phyloP scores from a whole-genome alignment of 2,329 filamentous ascomycete species.

The Nemania serpens region DNA sequence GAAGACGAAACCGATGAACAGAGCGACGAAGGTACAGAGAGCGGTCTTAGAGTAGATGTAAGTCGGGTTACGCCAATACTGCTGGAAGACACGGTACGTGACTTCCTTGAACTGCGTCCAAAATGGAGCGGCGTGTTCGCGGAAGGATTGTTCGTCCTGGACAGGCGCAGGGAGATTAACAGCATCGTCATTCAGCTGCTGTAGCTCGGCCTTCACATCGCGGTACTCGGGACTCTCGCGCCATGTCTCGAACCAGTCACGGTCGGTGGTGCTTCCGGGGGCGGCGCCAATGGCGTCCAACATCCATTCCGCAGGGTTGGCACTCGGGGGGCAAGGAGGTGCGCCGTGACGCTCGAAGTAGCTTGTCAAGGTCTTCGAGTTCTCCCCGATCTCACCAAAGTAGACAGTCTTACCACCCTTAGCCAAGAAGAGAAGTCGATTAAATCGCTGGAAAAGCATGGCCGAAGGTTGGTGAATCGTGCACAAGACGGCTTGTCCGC shows the following conservation, averaged over 20 bases:
- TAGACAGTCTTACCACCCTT: conserved; percentile 80
- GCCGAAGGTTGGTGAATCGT: conserved; percentile 98
- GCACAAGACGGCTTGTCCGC: conserved; percentile 91
- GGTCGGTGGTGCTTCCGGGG: conserved; percentile 64
- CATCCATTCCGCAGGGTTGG: conserved; percentile 87
- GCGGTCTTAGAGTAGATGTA: conserved; percentile 85
- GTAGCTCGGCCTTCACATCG: conserved; percentile 60
- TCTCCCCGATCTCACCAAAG: conserved; percentile 77
- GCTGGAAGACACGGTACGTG: conserved; percentile 77
- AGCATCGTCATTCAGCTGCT: conserved; percentile 58
- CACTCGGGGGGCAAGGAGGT: conserved; percentile 64
- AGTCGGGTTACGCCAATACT: conserved; percentile 88
- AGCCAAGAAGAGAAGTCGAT: conserved; percentile 77
- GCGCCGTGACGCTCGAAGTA: conserved; percentile 81
- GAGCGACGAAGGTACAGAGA: conserved; percentile 66
- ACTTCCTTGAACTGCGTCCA: conserved; percentile 68
- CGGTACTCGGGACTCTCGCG: conserved; percentile 46
- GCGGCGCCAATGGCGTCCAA: conserved; percentile 65
- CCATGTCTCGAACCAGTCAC: conserved; percentile 68
- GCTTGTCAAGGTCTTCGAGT: conserved; percentile 67
- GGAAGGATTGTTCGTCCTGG: conserved; percentile 55
- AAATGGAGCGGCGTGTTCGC: conserved; percentile 83
- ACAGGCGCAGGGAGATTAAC: conserved; percentile 38
- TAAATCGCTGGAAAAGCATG: conserved; percentile 91
- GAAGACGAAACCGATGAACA: conserved; percentile 86